A percentile compares a stretch with the other conserved stretches of the same genome.
Conservation (phyloP, 164 flowering plant species). For the Paratinospora sagittata region DNA sequence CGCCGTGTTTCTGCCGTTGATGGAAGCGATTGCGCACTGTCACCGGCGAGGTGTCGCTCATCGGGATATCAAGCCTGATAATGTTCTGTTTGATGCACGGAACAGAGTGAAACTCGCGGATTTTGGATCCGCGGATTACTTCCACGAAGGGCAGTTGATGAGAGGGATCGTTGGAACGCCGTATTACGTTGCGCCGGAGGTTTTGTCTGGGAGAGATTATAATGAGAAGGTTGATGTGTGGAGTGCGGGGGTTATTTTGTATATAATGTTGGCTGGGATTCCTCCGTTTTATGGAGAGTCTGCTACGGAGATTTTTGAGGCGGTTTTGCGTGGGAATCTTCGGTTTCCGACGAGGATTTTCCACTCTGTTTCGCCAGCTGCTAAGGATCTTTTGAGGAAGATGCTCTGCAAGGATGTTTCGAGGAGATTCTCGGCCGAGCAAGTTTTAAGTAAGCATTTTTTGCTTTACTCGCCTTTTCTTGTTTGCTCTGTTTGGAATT, state of each 20-base stretch:
- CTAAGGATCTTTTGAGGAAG: constrained; percentile 61
- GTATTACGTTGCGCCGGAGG: constrained; percentile 87
- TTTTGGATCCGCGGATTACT: constrained; percentile 68
- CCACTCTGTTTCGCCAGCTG: constrained; percentile 48
- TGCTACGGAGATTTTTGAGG: constrained; percentile 59
- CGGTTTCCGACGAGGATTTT: constrained; percentile 60
- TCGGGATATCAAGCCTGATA: constrained; percentile 73
- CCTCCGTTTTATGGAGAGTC: constrained; percentile 74
- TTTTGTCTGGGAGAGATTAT: constrained; percentile 54
- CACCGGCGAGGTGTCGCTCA: constrained; percentile 53
- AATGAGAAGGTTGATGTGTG: constrained; percentile 77
- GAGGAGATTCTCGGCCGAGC: constrained; percentile 65
- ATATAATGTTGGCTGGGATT: constrained; percentile 64
- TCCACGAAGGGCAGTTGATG: constrained; percentile 28
- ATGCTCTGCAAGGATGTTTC: constrained; percentile 70
- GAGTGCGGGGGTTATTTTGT: constrained; percentile 78
- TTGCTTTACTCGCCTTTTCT: neutral
- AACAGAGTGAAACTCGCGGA: constrained; percentile 47
- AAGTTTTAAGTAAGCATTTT: constrained; percentile 59
- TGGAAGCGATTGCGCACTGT: constrained; percentile 47
- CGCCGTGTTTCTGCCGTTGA: constrained; percentile 26
- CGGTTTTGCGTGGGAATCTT: constrained; percentile 53
- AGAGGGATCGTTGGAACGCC: constrained; percentile 79
- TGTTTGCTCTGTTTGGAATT: neutral
- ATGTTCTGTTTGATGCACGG: constrained; percentile 43